Evolutionary conservation across 1,284 basidiomycete species (phyloP), one percentile per base, ranked within the genome.

Genomic region (Volvariella surrecta): DNA sequence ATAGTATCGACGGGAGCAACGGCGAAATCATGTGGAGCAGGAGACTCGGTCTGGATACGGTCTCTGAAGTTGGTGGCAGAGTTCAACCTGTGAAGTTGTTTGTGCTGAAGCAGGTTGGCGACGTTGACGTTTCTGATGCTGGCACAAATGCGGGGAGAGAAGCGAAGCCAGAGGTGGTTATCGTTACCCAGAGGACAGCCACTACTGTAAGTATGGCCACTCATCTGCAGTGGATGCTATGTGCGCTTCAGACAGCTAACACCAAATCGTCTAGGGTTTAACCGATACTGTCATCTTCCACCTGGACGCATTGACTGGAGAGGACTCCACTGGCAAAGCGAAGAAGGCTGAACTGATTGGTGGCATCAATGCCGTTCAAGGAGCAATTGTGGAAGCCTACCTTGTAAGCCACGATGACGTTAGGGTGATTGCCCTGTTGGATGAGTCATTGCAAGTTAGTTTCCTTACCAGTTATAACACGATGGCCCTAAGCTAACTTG

Each of bases 21-120:
- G 89, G 92, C 1, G 66, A 73, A 2, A 71, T 88, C 19, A 56
- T 93, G 1, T 94, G 91, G 91, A 81, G 73, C 48, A 71, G 77
- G 11, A 65, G 86, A 4, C 68, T 87, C 7, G 79, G 79, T 0
- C 65, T 82, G 21, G 82, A 82, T 1, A 78, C 75, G 76, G 75
- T 77, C 0, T 68, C 61, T 4, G 52, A 74, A 40, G 68, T 76
- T 19, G 79, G 78, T 18, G 77, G 70, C 9, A 58, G 57, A 18
- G 61, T 83, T 30, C 52, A 70, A 8, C 77, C 82, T 3, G 59
- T 74, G 32, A 85, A 76, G 59, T 55, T 85, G 37, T 82, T 73
- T 53, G 65, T 72, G 16, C 59, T 69, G 16, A 67, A 68, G 47
- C 70, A 68, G 2, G 76, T 76, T 13, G 62, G 61, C 19, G 73